phyloP scores from a whole-genome alignment of 176 grass and related monocot genomes.

The Lolium multiflorum region DNA sequence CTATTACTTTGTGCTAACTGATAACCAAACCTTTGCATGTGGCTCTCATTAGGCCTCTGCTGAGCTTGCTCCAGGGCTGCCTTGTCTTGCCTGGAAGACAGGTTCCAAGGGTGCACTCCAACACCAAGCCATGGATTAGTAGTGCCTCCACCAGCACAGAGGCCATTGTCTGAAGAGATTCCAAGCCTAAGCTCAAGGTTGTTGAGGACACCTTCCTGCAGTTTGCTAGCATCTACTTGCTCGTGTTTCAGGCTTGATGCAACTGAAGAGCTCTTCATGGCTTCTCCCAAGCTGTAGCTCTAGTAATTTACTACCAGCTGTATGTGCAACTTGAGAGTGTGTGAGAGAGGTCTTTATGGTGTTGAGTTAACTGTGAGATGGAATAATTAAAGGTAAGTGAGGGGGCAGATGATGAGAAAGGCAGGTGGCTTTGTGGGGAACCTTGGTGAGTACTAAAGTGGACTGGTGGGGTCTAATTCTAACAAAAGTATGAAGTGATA shows the following conservation, averaged over 20 bases:
- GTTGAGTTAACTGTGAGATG: constrained; percentile 51
- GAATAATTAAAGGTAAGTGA: constrained; percentile 53
- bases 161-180: constrained; percentile 55
- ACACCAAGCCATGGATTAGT: constrained; percentile 45
- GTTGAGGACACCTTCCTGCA: constrained; percentile 28
- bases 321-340: constrained; percentile 36
- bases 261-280: constrained; percentile 54
- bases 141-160: constrained; percentile 2
- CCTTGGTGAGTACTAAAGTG: constrained; percentile 59
- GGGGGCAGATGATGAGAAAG: constrained; percentile 56
- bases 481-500: constrained; percentile 37
- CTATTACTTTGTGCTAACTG: not conserved
- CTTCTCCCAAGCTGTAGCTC: constrained; percentile 35
- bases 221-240: constrained; percentile 21
- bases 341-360: constrained; percentile 51
- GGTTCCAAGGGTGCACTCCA: constrained; percentile 57
- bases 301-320: not conserved
- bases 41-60: constrained; percentile 36
- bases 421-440: constrained; percentile 55
- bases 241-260: constrained; percentile 45
- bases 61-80: constrained; percentile 53
- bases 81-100: constrained; percentile 60
- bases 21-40: constrained; percentile 49
- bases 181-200: constrained; percentile 76
- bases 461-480: constrained; percentile 46